phyloP scores from a whole-genome alignment of 2,329 filamentous ascomycete genomes.

The Fusarium papillatum region DNA sequence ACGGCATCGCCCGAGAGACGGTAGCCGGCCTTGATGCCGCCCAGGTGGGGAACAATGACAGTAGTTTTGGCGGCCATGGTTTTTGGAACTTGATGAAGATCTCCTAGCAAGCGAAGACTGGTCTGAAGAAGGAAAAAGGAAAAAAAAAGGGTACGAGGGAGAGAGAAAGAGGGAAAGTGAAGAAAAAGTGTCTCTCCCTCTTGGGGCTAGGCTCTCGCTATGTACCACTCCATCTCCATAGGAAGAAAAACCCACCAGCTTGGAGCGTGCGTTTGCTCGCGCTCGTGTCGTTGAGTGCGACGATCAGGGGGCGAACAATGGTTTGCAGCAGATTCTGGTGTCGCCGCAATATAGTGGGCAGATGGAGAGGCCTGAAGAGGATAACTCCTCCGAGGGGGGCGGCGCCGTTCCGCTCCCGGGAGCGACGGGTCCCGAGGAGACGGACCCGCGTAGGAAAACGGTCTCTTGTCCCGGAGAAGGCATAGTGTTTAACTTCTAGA shows the following conservation, averaged over 20 bases:
- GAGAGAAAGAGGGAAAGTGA: conserved; percentile 2
- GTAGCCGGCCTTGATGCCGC: conserved; percentile 61
- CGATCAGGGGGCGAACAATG: conserved; percentile 13
- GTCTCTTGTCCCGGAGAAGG: background rate
- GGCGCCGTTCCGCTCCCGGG: conserved; percentile 27
- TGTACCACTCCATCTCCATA: conserved; percentile 11
- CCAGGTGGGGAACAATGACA: conserved; percentile 61
- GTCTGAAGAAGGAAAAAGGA: background rate
- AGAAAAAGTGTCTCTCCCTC: background rate
- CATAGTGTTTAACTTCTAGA: conserved; percentile 12
- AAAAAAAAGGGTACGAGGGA: background rate
- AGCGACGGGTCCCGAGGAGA: background rate
- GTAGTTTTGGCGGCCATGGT: conserved; percentile 56
- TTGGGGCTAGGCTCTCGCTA: conserved; percentile 14
- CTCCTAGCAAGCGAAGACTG: background rate
- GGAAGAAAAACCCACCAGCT: background rate
- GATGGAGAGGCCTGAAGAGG: conserved; percentile 16
- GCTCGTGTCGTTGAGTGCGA: background rate
- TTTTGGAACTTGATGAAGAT: conserved; percentile 15
- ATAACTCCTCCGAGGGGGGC: conserved; percentile 19
- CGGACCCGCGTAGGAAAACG: background rate
- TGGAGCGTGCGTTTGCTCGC: background rate
- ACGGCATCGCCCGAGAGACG: conserved; percentile 55
- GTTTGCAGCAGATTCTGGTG: background rate
- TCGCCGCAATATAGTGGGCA: conserved; percentile 11